Evolutionary conservation across 495 filamentous ascomycete genomes (phyloP).

Genomic region (Lasiosphaeria miniovina): DNA sequence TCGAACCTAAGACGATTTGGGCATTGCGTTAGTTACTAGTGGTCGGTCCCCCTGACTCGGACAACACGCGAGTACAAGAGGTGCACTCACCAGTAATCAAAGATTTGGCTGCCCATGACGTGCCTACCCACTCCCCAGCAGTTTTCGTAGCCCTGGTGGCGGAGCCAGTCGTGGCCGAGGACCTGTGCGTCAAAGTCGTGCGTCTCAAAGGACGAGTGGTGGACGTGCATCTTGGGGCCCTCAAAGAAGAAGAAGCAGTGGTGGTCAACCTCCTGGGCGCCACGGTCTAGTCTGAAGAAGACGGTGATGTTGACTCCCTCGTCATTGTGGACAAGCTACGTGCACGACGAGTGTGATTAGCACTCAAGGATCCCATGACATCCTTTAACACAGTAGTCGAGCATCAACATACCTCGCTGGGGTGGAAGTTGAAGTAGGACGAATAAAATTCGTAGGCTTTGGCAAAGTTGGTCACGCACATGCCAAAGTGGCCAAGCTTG

Average conservation of each 20-base stretch:
- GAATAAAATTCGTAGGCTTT: slow-evolving; percentile 61
- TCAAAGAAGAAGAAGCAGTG: slow-evolving; percentile 69
- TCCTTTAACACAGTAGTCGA: neutral
- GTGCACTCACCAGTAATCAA: slow-evolving; percentile 64
- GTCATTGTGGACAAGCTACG: slow-evolving; percentile 46
- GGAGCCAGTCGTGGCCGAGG: slow-evolving; percentile 70
- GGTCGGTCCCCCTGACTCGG: neutral
- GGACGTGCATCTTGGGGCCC: slow-evolving; percentile 55
- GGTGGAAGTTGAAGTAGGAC: slow-evolving; percentile 63
- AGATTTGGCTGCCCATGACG: slow-evolving; percentile 60
- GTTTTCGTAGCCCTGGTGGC: slow-evolving; percentile 58
- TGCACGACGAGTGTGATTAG: neutral
- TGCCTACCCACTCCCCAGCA: slow-evolving; percentile 74
- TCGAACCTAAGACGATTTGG: slow-evolving; percentile 45
- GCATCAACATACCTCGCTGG: slow-evolving; percentile 42
- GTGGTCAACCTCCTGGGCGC: slow-evolving; percentile 61
- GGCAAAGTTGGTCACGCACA: slow-evolving; percentile 59
- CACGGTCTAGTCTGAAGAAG: slow-evolving; percentile 66
- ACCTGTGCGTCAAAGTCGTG: slow-evolving; percentile 74
- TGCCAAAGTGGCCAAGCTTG: slow-evolving; percentile 73
- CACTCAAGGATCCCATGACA: neutral
- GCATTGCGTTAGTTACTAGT: neutral
- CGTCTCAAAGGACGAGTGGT: slow-evolving; percentile 72
- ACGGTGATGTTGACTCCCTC: slow-evolving; percentile 50
- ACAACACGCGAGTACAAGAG: neutral